Base-by-base conservation (phyloP, 2,329 filamentous ascomycete species). In the Fusarium anguioides region DNA sequence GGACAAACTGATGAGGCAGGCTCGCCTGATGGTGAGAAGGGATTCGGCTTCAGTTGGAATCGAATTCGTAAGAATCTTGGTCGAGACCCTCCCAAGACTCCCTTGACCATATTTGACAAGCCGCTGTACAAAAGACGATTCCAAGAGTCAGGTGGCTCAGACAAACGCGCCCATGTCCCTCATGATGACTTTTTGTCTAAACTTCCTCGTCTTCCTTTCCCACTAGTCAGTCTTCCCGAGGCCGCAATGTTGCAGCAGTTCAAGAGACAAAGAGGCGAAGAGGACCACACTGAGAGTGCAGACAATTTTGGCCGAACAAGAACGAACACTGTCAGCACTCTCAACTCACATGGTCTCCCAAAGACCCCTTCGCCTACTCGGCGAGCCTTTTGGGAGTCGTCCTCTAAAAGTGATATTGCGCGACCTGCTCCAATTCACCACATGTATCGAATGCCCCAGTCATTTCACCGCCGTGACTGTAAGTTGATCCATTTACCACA, bases 211-310 rank as follows among this genome's bases (percentile, higher is more conserved):
- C 70, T 80, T 3, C 77, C 74, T 2, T 80, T 80, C 33, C 73
- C 74, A 11, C 71, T 81, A 14, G 76, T 81, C 44, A 79, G 78
- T 50, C 68, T 81, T 17, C 74, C 75, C 2, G 78, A 80, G 33
- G 79, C 79, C 15, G 77, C 78, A 4, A 72, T 72, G 60, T 26
- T 76, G 18, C 78, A 80, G 42, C 71, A 72, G 9, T 68, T 74
- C 23, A 75, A 77, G 20, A 61, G 76, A 37, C 71, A 75, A 18
- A 60, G 75, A 15, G 78, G 78, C 8, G 76, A 80, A 44, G 78
- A 79, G 51, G 78, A 80, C 33, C 77, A 80, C 44, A 79, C 76
- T 1, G 74, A 78, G 31, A 57, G 66, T 5, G 71, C 66, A 4
- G 58, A 63, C 2, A 73, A 71, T 0, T 79, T 79, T 56, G 72